Evolutionary conservation across 257 asterid species (phyloP).

Genomic region (Fraxinus excelsior): DNA sequence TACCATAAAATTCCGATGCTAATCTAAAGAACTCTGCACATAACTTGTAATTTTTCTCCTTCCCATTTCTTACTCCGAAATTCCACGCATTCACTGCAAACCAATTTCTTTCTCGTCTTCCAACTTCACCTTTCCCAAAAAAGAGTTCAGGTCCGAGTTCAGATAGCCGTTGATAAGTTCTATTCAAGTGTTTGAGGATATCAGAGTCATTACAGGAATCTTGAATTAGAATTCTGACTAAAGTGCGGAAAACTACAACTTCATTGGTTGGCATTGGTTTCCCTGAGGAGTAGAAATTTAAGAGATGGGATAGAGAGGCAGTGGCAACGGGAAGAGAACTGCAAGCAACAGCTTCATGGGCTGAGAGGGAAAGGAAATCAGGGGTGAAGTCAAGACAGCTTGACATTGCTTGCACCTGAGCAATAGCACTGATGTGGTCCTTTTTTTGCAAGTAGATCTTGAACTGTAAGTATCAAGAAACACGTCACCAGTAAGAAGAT

Average conservation of each 20-base stretch:
- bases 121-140: conserved; percentile 81
- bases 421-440: conserved; percentile 56
- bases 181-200: conserved; percentile 71
- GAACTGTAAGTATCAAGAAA: conserved; percentile 58
- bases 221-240: conserved; percentile 67
- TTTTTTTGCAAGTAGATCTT: conserved; percentile 82
- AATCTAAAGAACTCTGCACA: conserved; percentile 74
- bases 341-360: conserved; percentile 91
- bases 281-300: conserved; percentile 64
- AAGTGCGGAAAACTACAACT: conserved; percentile 80
- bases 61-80: conserved; percentile 73
- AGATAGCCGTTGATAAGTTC: conserved; percentile 56
- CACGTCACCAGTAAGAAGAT: conserved; percentile 16
- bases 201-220: conserved; percentile 56
- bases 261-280: conserved; percentile 71
- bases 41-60: conserved; percentile 54
- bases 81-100: conserved; percentile 87
- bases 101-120: conserved; percentile 89
- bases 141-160: conserved; percentile 69
- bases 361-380: conserved; percentile 87
- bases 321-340: conserved; percentile 69
- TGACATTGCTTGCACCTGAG: conserved; percentile 92
- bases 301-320: conserved; percentile 73
- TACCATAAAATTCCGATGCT: conserved; percentile 74
- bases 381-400: conserved; percentile 88